These are phyloP conservation scores for Coemansia sp. DNA, from an alignment of 192 early-diverging fungal species.

Conservation along the genomic window DNA sequence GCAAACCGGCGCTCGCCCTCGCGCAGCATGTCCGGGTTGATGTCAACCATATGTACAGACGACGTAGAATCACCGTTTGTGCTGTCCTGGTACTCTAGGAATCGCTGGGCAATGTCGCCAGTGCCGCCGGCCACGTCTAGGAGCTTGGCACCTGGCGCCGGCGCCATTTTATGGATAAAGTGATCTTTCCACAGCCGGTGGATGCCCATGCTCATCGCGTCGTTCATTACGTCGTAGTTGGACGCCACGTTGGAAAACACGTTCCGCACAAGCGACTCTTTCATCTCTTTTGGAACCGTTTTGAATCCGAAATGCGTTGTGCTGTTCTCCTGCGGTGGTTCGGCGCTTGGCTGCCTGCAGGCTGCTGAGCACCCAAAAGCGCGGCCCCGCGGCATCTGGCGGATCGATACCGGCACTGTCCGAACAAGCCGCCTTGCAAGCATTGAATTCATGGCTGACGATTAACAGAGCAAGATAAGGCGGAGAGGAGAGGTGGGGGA, in stretches of 20 bases:
- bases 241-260: slow-evolving; percentile 93
- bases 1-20: slow-evolving; percentile 77
- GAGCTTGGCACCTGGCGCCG: slow-evolving; percentile 73
- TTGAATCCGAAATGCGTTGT: slow-evolving; percentile 94
- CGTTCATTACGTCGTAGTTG: slow-evolving; percentile 99
- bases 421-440: background rate
- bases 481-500: too few relatives aligned
- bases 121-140: slow-evolving; percentile 98
- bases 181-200: slow-evolving; percentile 97
- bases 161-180: slow-evolving; percentile 79
- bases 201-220: slow-evolving; percentile 89
- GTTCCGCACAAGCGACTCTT: slow-evolving; percentile 81
- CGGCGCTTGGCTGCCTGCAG: background rate
- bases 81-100: slow-evolving; percentile 76
- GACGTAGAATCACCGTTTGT: slow-evolving; percentile 56
- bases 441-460: background rate
- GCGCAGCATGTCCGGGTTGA: slow-evolving; percentile 94
- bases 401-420: background rate
- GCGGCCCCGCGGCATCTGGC: background rate
- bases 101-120: slow-evolving; percentile 95
- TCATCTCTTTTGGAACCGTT: slow-evolving; percentile 76
- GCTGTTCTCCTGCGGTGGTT: background rate
- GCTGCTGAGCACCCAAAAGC: background rate
- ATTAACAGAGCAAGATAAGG: too few relatives aligned
- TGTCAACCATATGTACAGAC: slow-evolving; percentile 86